A percentile compares a stretch with the other conserved stretches of the same genome.
These are phyloP conservation scores for Nematodospora valgi DNA, from an alignment of 805 yeast genomes.

Conservation along the genomic window DNA sequence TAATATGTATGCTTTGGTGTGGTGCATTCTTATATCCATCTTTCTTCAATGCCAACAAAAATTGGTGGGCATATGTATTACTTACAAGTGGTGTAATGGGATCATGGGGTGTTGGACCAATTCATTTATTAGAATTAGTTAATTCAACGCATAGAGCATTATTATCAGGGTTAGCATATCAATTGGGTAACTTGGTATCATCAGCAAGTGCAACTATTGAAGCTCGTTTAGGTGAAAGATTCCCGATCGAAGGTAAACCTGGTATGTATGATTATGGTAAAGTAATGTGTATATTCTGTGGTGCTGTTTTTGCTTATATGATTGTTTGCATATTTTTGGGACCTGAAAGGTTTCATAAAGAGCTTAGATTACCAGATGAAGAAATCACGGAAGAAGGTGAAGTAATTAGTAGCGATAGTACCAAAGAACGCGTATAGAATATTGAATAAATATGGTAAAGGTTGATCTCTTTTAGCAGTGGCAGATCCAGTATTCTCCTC, in stretches of 20 bases:
- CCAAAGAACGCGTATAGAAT: neutral
- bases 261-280: conserved; percentile 47
- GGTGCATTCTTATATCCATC: conserved; percentile 42
- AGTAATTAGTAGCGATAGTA: neutral
- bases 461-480: too few relatives aligned
- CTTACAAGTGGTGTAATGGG: conserved; percentile 65
- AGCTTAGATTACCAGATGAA: conserved; percentile 5
- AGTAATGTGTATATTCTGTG: conserved; percentile 66
- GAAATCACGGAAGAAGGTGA: neutral
- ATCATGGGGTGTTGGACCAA: conserved; percentile 66
- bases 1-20: conserved; percentile 29
- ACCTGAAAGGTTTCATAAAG: conserved; percentile 45
- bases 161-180: conserved; percentile 62
- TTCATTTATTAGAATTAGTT: conserved; percentile 58
- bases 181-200: conserved; percentile 64
- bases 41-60: conserved; percentile 22
- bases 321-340: conserved; percentile 51
- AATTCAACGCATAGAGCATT: conserved; percentile 63
- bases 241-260: conserved; percentile 29
- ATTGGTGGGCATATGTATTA: conserved; percentile 41
- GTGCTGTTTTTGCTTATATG: conserved; percentile 55
- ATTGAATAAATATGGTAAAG: too few relatives aligned
- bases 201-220: conserved; percentile 71
- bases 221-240: conserved; percentile 55
- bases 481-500: too few relatives aligned